Percentiles rank a stretch among this genome's conserved stretches.
Conservation (phyloP, 169 alveolate species). For the Toxoplasma gondii region DNA sequence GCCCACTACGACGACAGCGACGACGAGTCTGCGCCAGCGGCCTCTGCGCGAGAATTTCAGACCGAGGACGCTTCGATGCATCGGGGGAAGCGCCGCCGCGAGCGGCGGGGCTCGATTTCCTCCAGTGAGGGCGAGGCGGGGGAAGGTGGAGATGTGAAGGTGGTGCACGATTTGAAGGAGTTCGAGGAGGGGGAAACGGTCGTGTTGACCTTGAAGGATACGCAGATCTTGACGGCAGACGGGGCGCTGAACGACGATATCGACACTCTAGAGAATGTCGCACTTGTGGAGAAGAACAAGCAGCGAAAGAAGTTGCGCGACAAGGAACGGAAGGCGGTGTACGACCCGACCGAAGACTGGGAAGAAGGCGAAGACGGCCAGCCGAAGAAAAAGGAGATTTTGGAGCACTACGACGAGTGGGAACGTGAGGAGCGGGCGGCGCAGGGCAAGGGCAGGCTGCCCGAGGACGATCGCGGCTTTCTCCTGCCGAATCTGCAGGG, state of each 20-base stretch:
- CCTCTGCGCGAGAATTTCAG: background rate
- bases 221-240: constrained; percentile 31
- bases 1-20: constrained; percentile 38
- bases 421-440: constrained; percentile 39
- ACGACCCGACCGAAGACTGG: constrained; percentile 55
- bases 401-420: constrained; percentile 66
- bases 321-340: constrained; percentile 42
- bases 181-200: constrained; percentile 58
- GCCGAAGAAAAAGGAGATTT: constrained; percentile 42
- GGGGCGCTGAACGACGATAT: constrained; percentile 45
- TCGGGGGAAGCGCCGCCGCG: background rate
- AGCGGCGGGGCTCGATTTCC: background rate
- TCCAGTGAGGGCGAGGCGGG: background rate
- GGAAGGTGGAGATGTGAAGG: constrained; percentile 29
- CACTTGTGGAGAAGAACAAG: constrained; percentile 6
- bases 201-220: constrained; percentile 53
- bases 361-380: constrained; percentile 52
- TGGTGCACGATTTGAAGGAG: constrained; percentile 50
- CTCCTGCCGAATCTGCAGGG: constrained; percentile 25
- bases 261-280: constrained; percentile 41
- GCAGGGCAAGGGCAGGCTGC: background rate
- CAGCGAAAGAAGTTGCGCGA: constrained; percentile 15
- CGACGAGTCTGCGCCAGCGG: background rate
- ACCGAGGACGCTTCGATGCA: background rate
- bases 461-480: constrained; percentile 13